Base-by-base conservation (phyloP, 495 filamentous ascomycete genomes). In the Neurospora sublineolata region DNA sequence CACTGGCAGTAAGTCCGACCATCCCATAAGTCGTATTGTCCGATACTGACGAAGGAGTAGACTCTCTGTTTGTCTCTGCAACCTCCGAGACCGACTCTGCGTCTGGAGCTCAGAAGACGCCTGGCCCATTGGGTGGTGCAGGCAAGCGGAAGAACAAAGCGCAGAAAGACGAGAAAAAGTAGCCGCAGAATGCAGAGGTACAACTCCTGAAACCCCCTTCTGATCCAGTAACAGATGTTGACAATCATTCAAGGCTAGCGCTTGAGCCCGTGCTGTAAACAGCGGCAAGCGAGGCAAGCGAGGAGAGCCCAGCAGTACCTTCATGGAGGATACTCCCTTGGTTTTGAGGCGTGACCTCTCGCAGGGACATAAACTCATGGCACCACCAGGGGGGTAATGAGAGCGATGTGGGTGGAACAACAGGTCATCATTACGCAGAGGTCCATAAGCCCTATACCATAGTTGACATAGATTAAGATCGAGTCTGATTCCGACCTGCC, bases 31-130 rank as follows among this genome's bases (percentile, higher is more conserved):
- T 23, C n/a, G 3, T 46, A 16, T 14, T 9, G 4, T 69, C 11
- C 6, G 7, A 69, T 42, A 12, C 42, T 27, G 27, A 85, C 81
- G 42, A 0, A 46, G 8, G 18, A 20, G n/a, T 4, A 46, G 42
- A 46, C 42, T 46, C 42, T n/a, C 42, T 46, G 3, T 46, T 46
- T 23, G 42, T 46, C 42, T 20, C 42, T 9, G n/a, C 42, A 11
- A 23, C 42, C 11, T 11, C 42, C n/a, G n/a, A 46, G 3, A 1
- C 42, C n/a, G 9, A 20, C 9, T 20, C n/a, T 11, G n/a, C 42
- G n/a, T 20, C 42, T 5, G 42, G 42, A 8, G 42, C 8, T 46
- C 42, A 46, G n/a, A 23, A 46, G 9, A 46, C n/a, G 18, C n/a
- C 9, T 11, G n/a, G n/a, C 42, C 1, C 18, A 23, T 4, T 23